A percentile compares a stretch with the other conserved stretches of the same genome.
Evolutionary conservation across 805 yeast species (phyloP).

Genomic region (Candida ficus): DNA sequence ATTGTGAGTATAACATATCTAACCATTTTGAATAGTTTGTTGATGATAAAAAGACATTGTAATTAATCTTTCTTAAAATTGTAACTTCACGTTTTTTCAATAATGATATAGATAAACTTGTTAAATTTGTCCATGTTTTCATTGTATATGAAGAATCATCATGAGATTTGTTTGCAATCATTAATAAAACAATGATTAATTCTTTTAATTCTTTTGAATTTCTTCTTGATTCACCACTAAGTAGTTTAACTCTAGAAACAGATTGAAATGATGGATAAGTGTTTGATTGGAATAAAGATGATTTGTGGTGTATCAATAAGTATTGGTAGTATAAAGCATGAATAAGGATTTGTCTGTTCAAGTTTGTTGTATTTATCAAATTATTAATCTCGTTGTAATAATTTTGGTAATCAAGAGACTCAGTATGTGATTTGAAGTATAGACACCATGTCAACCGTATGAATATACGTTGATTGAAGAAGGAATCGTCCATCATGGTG

Average conservation of each 20-base stretch:
- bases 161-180: slow-evolving; percentile 38
- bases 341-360: slow-evolving; percentile 13
- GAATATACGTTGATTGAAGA: slow-evolving; percentile 4
- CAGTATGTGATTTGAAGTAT: slow-evolving; percentile 8
- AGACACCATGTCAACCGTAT: slow-evolving; percentile 16
- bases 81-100: slow-evolving; percentile 17
- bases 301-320: slow-evolving; percentile 13
- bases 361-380: slow-evolving; percentile 17
- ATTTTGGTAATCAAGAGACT: not conserved
- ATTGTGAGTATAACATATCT: slow-evolving; percentile 4
- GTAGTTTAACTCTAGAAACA: slow-evolving; percentile 10
- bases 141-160: slow-evolving; percentile 48
- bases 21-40: slow-evolving; percentile 12
- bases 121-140: slow-evolving; percentile 41
- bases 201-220: slow-evolving; percentile 12
- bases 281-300: slow-evolving; percentile 1
- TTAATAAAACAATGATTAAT: slow-evolving; percentile 27
- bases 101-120: slow-evolving; percentile 13
- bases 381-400: slow-evolving; percentile 9
- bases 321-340: slow-evolving; percentile 19
- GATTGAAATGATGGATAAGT: slow-evolving; percentile 4
- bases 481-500: slow-evolving; percentile 1
- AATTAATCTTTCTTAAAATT: slow-evolving; percentile 18
- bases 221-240: slow-evolving; percentile 5
- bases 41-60: slow-evolving; percentile 20